Evolutionary conservation across 345 rosid species (phyloP), one percentile per base, ranked within the genome.

Genomic region (Gossypium bickii): DNA sequence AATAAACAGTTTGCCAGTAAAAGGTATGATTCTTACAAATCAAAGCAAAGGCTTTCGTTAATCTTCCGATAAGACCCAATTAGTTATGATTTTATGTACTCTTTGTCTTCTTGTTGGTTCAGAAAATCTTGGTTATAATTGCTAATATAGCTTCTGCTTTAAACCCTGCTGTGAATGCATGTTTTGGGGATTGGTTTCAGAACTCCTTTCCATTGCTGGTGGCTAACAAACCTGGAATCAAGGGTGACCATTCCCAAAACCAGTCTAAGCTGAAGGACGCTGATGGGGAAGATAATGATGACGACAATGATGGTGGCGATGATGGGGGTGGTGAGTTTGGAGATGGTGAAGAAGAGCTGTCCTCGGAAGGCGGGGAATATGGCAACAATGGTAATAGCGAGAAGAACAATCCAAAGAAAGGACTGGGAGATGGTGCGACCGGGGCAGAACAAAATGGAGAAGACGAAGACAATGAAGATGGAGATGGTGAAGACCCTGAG

Each of bases 291-390:
- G 89, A 77, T 76, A 92, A 83, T 52, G 91, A 80, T 9, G 84
- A 57, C 12, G 60, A 9, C 60, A 20, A 20, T 2, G 60, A 56
- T 9, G 89, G 83, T 1, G 88, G 81, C 0, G 86, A 72, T 0
- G 86, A 75, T 34, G 93, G 60, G 2, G 88, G 80, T 67, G 92
- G 78, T 1, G 88, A 70, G 9, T 80, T 74, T 2, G 89, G 89
- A 15, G 89, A 85, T 41, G 89, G 88, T 12, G 89, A 83, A 73
- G 92, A 88, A 52, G 92, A 88, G 1, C 58, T 83, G 38, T 85
- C 92, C 2, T 88, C 91, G 7, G 92, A 86, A 43, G 93, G 77
- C 29, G 90, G 72, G 47, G 92, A 80, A 1, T 71, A 66, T 7
- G 84, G 73, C 52, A 81, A 74, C n/a, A 75, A 78, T 74, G 73